Percentiles rank a stretch among this genome's conserved stretches.
phyloP scores from a whole-genome alignment of 768 basidiomycete species.

The Calocybe cyanea region DNA sequence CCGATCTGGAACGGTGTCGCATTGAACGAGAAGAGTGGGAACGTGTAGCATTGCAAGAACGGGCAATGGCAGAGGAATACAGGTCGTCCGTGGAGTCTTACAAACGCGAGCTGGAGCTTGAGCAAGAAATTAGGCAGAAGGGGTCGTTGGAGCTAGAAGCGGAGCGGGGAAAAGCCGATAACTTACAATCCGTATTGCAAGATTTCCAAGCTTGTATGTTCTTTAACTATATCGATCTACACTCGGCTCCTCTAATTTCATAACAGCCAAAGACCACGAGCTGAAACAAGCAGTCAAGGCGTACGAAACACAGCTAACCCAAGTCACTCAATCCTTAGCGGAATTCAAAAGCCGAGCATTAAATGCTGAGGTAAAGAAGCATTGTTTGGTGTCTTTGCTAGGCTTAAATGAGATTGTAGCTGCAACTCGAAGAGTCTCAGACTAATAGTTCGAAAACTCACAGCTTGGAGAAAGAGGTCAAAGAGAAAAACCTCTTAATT shows the following conservation, averaged over 20 bases:
- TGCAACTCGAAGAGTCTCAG: constrained; percentile 71
- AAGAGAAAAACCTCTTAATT: constrained; percentile 94
- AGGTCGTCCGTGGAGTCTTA: constrained; percentile 52
- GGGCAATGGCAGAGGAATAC: constrained; percentile 67
- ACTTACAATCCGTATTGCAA: constrained; percentile 88
- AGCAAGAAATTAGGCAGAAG: constrained; percentile 54
- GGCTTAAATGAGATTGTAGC: constrained; percentile 31
- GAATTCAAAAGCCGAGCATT: constrained; percentile 88
- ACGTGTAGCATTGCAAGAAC: constrained; percentile 52
- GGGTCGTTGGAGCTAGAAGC: constrained; percentile 55
- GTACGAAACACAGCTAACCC: constrained; percentile 68
- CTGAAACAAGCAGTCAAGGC: constrained; percentile 81
- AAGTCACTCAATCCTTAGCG: constrained; percentile 73
- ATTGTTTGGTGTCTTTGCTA: not conserved
- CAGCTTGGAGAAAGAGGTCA: constrained; percentile 84
- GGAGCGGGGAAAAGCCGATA: constrained; percentile 71
- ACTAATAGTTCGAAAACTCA: constrained; percentile 62
- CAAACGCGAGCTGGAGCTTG: constrained; percentile 63
- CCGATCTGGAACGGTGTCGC: constrained; percentile 83
- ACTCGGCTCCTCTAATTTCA: constrained; percentile 4
- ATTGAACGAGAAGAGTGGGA: constrained; percentile 73
- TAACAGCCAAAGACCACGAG: constrained; percentile 84
- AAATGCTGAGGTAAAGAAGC: constrained; percentile 71
- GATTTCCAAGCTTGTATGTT: constrained; percentile 90
- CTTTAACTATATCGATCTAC: not conserved